A percentile compares a stretch with the other conserved stretches of the same genome.
phyloP scores from a whole-genome alignment of 495 filamentous ascomycete species.

The Tuber microsphaerosporum region DNA sequence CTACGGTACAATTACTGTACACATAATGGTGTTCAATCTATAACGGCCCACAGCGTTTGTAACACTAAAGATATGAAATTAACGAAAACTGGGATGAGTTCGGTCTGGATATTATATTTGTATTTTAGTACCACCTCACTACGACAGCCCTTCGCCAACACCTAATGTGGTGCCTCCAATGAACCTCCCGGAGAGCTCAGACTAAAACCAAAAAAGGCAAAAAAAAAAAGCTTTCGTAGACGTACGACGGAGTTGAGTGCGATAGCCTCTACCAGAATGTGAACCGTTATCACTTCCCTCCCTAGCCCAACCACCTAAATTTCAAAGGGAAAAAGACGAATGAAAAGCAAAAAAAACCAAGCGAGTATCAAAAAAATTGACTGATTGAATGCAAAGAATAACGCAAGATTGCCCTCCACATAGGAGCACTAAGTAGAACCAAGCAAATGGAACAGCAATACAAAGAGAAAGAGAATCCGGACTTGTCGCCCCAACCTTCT shows the following conservation, averaged over 20 bases:
- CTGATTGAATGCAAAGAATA: constrained; percentile 1
- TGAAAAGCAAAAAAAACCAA: neutral
- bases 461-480: constrained; percentile 11
- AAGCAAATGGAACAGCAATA: constrained; percentile 7
- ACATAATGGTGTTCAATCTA: neutral
- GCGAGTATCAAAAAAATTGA: neutral
- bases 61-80: neutral
- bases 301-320: neutral
- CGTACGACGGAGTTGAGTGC: neutral
- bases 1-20: neutral
- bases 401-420: neutral
- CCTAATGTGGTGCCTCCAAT: neutral
- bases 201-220: neutral
- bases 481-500: neutral
- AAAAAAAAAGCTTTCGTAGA: neutral
- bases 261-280: neutral
- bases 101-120: neutral
- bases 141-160: neutral
- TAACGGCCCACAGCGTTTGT: neutral
- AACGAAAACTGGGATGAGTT: neutral
- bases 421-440: constrained; percentile 2
- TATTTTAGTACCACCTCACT: neutral
- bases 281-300: neutral
- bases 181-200: neutral
- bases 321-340: neutral